Base-by-base conservation (phyloP, 768 basidiomycete genomes). In the Saitozyma sp. region DNA sequence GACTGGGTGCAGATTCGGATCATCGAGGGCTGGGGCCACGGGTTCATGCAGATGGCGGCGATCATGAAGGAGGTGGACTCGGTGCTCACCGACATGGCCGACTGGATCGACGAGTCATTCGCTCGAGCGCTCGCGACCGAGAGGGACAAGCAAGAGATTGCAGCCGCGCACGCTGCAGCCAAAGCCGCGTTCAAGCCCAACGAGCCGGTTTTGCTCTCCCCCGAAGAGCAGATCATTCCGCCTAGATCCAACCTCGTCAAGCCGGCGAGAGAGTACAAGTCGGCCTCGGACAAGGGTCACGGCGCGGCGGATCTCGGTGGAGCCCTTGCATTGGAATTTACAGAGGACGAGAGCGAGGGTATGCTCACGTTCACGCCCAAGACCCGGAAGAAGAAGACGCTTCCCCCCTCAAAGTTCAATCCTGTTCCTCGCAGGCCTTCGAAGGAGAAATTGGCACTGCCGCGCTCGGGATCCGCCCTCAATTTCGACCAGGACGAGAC, bases 11-110 rank as follows among this genome's bases (percentile, higher is more conserved):
- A 90, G 77, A 88, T 92, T 83, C 87, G 90, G 66, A 85, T 97
- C 60, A 91, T 95, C 79, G 89, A 90, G 39, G 94, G 94, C 53
- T 97, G 94, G 96, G 92, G 91, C 71, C 93, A 96, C 79, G 95
- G 92, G 43, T 97, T 92, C 81, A 84, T 95, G 70, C 95, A 96
- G 82, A 99, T 99, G 95, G 85, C 89, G 45, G 82, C 85, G 20
- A 79, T 97, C 69, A 90, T 99, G 86, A 70, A 68, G 5, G 92
- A 94, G 70, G 91, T 90, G 14, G 85, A 84, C 73, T 85, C 84
- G 70, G 89, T 88, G 19, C 87, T 94, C 66, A 84, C 86, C 64
- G 89, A 91, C 65, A 83, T 93, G 63, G 94, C 88, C 9, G 90
- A 90, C 61, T 97, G 94, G 93, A 96, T 97, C 59, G 85, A 87